Evolutionary conservation across 2,329 filamentous ascomycete species (phyloP), one percentile per base, ranked within the genome.

Genomic region (Fusarium papillatum): DNA sequence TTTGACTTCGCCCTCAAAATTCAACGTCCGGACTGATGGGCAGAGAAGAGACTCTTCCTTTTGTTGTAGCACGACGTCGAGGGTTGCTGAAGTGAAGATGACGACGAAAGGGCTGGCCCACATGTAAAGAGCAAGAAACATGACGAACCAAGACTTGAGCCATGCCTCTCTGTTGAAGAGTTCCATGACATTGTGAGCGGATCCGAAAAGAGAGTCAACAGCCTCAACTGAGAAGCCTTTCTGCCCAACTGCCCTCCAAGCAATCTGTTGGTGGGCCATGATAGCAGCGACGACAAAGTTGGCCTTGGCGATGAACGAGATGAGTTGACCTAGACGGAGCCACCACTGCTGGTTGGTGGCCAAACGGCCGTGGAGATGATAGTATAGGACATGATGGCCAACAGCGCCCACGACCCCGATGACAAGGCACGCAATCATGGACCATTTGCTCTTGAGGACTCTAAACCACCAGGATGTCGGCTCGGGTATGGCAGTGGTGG

Each of bases 331-430:
- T n/a, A 73, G 19, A 9, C 69, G 71, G 39, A 73, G 57, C 70
- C 71, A 71, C 73, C 73, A 74, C 50, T 74, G 55, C 55, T 76
- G 73, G 17, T 76, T 29, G 10, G 16, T 50, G 7, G 73, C 73
- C n/a, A 76, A 65, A 0, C 36, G 39, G 1, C 67, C 64, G 8
- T 74, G 38, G 2, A 76, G 61, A 29, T 65, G 24, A 9, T 34
- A 31, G 38, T 75, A 76, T 2, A 75, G 59, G 19, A 71, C 66
- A 8, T 76, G 73, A 3, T 75, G 73, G 0, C 73, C 53, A 4
- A 71, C 14, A 7, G 73, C 70, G 0, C n/a, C 70, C 2, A 46
- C 46, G 22, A 66, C 41, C 2, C 73, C 73, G 13, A 76, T 55
- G 2, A 31, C 3, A n/a, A 75, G 41, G 10, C 70, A 76, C 4